phyloP scores from a whole-genome alignment of 495 filamentous ascomycete genomes.

The Hyaloscypha variabilis region DNA sequence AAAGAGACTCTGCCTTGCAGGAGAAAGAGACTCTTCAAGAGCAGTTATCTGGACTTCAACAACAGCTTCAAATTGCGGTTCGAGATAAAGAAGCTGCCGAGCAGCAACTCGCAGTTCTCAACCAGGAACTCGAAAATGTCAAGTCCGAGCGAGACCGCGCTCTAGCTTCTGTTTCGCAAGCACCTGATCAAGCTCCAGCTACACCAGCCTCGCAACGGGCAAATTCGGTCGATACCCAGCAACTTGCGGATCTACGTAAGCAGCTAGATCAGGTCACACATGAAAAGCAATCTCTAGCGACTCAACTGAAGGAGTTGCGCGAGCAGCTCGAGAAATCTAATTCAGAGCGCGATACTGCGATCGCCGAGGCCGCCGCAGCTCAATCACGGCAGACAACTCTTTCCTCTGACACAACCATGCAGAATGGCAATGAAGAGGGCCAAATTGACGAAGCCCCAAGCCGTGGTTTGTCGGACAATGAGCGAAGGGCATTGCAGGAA shows the following conservation, averaged over 20 bases:
- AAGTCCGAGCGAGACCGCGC: conserved; percentile 29
- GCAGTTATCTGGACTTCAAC: conserved; percentile 38
- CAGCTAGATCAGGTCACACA: conserved; percentile 36
- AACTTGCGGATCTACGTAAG: conserved; percentile 32
- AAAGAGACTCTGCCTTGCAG: conserved; percentile 33
- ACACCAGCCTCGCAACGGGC: conserved; percentile 11
- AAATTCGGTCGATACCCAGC: conserved; percentile 22
- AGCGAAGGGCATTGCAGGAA: conserved; percentile 55
- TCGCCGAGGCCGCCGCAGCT: conserved; percentile 48
- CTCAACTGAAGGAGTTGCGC: conserved; percentile 48
- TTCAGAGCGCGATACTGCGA: conserved; percentile 42
- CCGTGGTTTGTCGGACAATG: conserved; percentile 44
- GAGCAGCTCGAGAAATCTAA: conserved; percentile 49
- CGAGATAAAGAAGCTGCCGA: conserved; percentile 27
- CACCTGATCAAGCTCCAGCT: conserved; percentile 18
- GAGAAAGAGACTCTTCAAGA: conserved; percentile 43
- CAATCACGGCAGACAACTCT: conserved; percentile 45
- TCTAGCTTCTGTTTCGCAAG: conserved; percentile 10
- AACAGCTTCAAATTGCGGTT: conserved; percentile 36
- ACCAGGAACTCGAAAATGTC: conserved; percentile 26
- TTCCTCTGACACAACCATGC: conserved; percentile 33
- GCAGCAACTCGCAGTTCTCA: conserved; percentile 24
- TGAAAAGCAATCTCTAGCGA: conserved; percentile 35
- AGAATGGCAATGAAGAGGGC: conserved; percentile 37
- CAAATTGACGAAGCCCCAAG: conserved; percentile 31